Evolutionary conservation across 345 rosid genomes (phyloP).

Genomic region (Citrus medica): DNA sequence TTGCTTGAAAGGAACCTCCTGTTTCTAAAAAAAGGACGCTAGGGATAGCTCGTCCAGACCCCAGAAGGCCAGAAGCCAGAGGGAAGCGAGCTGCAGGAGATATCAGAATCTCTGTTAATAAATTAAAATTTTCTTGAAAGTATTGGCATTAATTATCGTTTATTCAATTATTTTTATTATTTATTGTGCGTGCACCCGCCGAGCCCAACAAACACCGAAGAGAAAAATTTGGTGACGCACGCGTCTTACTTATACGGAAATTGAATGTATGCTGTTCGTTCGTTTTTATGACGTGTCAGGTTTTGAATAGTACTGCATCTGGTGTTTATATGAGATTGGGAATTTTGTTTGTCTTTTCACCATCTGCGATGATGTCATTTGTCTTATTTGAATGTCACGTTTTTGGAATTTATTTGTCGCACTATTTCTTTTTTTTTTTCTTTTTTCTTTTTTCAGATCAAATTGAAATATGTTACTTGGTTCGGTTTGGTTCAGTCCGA

Average conservation of each 20-base stretch:
- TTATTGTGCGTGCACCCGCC: neutral
- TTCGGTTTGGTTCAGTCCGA: too few species aligned
- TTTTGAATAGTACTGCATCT: neutral
- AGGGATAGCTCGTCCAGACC: neutral
- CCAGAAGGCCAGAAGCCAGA: neutral
- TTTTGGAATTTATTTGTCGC: too few species aligned
- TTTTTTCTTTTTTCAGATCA: neutral
- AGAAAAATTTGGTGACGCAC: constrained; percentile 13
- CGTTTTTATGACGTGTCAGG: constrained; percentile 22
- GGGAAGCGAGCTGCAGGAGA: too few species aligned
- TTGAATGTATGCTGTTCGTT: neutral
- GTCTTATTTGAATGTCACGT: too few species aligned
- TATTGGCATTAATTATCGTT: neutral
- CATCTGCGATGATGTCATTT: constrained; percentile 1
- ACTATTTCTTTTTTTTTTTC: neutral
- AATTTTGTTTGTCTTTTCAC: neutral
- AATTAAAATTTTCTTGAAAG: too few species aligned
- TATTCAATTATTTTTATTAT: neutral
- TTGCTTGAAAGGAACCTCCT: constrained; percentile 64
- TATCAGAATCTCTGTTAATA: too few species aligned
- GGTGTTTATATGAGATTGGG: neutral
- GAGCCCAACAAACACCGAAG: neutral
- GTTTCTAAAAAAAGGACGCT: neutral
- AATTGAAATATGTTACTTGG: too few species aligned
- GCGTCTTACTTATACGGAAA: constrained; percentile 19